phyloP scores from a whole-genome alignment of 2,329 filamentous ascomycete genomes.

The Xylaria sp. region DNA sequence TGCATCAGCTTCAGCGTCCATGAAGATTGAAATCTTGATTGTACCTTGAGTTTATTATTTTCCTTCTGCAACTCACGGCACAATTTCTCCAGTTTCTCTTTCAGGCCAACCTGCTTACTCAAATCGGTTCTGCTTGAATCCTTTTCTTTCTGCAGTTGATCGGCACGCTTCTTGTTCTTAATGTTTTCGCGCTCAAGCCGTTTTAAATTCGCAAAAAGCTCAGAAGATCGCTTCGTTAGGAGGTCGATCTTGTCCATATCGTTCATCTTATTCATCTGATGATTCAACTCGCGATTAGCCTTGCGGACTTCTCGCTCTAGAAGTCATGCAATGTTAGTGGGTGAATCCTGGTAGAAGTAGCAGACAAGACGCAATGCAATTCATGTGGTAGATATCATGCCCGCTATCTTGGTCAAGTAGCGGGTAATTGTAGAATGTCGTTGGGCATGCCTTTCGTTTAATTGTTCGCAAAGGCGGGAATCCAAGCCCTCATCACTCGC shows the following conservation, averaged over 20 bases:
- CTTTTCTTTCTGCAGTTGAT: conserved; percentile 95
- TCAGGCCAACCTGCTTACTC: conserved; percentile 86
- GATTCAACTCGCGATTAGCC: conserved; percentile 87
- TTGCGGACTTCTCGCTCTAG: conserved; percentile 56
- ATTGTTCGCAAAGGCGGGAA: neutral
- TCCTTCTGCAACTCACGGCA: conserved; percentile 94
- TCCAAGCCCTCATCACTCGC: neutral
- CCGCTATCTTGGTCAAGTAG: neutral
- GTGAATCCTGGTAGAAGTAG: neutral
- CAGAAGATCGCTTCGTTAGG: conserved; percentile 87
- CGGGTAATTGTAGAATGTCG: neutral
- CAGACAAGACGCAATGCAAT: neutral
- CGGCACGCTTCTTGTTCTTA: conserved; percentile 94
- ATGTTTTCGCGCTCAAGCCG: conserved; percentile 90
- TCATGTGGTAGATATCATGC: neutral
- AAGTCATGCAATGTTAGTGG: neutral
- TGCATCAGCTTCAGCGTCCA: conserved; percentile 27
- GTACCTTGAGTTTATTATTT: conserved; percentile 96
- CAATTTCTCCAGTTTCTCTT: conserved; percentile 96
- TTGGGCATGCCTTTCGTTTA: neutral
- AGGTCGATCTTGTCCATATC: conserved; percentile 90
- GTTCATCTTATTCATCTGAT: conserved; percentile 88
- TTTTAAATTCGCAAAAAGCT: conserved; percentile 93
- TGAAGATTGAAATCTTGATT: conserved; percentile 33
- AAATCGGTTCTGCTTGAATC: conserved; percentile 87